Conservation (phyloP, 2,329 filamentous ascomycete species). For the Falciphora oryzae region DNA sequence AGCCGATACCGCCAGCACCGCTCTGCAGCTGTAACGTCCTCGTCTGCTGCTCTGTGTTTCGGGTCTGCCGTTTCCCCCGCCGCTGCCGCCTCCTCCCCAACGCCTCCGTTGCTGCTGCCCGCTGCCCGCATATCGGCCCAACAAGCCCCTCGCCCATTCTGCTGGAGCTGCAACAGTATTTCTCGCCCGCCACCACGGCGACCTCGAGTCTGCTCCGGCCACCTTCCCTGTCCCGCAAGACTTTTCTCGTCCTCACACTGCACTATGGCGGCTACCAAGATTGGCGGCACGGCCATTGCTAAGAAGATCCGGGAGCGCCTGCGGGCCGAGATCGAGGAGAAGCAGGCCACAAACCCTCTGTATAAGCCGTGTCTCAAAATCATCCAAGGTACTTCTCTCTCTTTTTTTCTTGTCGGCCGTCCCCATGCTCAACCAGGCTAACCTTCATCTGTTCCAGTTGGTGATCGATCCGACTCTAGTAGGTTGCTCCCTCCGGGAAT, state of each 20-base stretch:
- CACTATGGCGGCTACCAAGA: constrained; percentile 81
- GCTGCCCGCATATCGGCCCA: background rate
- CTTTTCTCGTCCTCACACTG: constrained; percentile 42
- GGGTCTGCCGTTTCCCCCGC: background rate
- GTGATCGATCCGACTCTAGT: constrained; percentile 90
- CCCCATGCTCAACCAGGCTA: constrained; percentile 4
- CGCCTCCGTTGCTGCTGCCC: background rate
- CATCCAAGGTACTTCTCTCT: constrained; percentile 61
- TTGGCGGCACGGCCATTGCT: constrained; percentile 94
- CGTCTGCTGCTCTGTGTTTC: background rate
- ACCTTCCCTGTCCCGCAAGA: background rate
- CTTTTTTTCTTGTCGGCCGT: constrained; percentile 11
- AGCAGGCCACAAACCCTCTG: constrained; percentile 75
- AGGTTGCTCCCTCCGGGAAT: constrained; percentile 30
- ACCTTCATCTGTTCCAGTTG: constrained; percentile 51
- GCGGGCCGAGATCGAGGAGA: constrained; percentile 71
- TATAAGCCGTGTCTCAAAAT: constrained; percentile 91
- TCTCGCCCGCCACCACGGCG: background rate
- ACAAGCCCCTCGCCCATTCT: background rate
- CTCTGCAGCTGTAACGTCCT: background rate
- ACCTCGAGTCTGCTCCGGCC: background rate
- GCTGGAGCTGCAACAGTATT: background rate
- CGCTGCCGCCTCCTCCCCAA: background rate
- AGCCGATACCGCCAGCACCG: no score
- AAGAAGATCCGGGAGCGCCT: constrained; percentile 83